Conservation (phyloP, 805 yeast genomes). For the Teunomyces gatunensis region DNA sequence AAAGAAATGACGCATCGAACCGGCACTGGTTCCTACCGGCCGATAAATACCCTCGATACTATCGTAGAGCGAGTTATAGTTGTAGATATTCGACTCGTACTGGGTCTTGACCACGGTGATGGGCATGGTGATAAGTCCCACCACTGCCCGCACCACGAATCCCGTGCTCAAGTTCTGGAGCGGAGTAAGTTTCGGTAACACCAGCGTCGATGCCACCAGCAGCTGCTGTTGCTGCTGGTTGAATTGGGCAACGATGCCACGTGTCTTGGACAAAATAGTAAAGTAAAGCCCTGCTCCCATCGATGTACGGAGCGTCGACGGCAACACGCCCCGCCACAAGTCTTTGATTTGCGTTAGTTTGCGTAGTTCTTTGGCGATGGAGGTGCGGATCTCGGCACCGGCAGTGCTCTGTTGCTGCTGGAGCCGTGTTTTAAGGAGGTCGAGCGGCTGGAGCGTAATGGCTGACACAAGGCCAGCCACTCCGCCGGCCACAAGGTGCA, state of each 20-base stretch:
- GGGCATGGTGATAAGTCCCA: slow-evolving; percentile 92
- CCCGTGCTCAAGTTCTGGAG: slow-evolving; percentile 74
- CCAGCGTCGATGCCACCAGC: slow-evolving; percentile 28
- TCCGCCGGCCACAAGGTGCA: slow-evolving; percentile 78
- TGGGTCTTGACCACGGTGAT: slow-evolving; percentile 87
- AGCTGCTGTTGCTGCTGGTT: slow-evolving; percentile 10
- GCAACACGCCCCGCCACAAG: slow-evolving; percentile 92
- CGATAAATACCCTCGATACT: slow-evolving; percentile 57
- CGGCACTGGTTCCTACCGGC: not conserved
- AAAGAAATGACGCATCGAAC: slow-evolving; percentile 59
- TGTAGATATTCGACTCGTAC: slow-evolving; percentile 77
- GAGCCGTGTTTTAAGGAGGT: slow-evolving; percentile 79
- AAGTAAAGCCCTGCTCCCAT: slow-evolving; percentile 87
- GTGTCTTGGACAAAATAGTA: slow-evolving; percentile 61
- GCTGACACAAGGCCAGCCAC: slow-evolving; percentile 82
- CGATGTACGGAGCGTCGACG: slow-evolving; percentile 87
- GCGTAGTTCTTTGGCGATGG: slow-evolving; percentile 40
- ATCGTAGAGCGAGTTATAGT: slow-evolving; percentile 60
- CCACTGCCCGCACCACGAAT: slow-evolving; percentile 70
- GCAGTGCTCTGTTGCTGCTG: slow-evolving; percentile 49
- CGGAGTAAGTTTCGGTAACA: slow-evolving; percentile 69
- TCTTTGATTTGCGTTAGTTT: slow-evolving; percentile 42
- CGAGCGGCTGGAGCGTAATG: slow-evolving; percentile 81
- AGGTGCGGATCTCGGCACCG: slow-evolving; percentile 21
- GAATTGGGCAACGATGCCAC: slow-evolving; percentile 47